These are phyloP conservation scores for Eutypa lata DNA, from an alignment of 2,329 filamentous ascomycete genomes.

Conservation along the genomic window DNA sequence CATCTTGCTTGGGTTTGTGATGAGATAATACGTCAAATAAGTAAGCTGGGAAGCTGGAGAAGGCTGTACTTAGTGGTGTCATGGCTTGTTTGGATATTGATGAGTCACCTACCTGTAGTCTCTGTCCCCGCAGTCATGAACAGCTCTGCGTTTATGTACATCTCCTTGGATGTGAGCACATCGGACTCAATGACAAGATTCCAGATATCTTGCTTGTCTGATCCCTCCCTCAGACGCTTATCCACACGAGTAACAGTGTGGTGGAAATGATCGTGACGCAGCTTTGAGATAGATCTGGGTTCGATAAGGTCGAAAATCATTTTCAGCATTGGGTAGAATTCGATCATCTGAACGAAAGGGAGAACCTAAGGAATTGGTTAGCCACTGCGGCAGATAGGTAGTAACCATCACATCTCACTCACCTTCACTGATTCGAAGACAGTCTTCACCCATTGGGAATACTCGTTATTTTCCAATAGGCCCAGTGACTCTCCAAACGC, in stretches of 20 bases:
- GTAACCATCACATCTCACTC: background rate
- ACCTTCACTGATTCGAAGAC: constrained; percentile 1
- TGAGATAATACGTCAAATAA: background rate
- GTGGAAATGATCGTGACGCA: constrained; percentile 2
- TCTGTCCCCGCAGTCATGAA: background rate
- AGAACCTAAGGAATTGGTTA: background rate
- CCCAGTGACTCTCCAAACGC: constrained; percentile 9
- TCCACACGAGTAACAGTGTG: background rate
- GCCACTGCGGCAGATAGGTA: background rate
- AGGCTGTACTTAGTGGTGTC: background rate
- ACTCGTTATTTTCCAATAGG: constrained; percentile 1
- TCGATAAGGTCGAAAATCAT: background rate
- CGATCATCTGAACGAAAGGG: background rate
- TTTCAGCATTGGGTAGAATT: background rate
- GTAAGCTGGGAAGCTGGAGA: background rate
- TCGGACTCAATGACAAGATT: background rate
- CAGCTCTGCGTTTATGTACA: background rate
- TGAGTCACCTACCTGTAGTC: background rate
- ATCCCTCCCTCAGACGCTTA: background rate
- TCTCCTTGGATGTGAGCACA: background rate
- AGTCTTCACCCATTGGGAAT: constrained; percentile 5
- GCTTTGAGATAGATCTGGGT: background rate
- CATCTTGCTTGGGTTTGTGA: background rate
- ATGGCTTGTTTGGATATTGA: background rate
- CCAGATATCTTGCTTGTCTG: constrained; percentile 1